Percentiles rank a stretch among this genome's conserved stretches.
Conservation (phyloP, 371 early-diverging fungal genomes). For the Batkoa obscura region DNA sequence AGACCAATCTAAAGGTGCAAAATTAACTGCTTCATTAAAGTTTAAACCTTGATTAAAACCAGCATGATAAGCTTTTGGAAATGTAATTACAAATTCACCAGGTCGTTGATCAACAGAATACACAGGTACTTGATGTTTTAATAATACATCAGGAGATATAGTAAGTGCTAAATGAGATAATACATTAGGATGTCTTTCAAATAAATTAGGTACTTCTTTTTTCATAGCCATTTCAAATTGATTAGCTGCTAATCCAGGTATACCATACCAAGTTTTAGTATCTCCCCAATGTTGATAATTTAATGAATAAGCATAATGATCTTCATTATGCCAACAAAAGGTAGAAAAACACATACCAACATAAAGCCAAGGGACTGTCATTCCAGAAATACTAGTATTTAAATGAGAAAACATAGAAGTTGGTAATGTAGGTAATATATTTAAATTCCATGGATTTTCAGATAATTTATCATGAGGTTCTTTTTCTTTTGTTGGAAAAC, state of each 20-base stretch:
- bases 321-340: conserved; percentile 97
- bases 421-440: conserved; percentile 57
- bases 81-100: conserved; percentile 87
- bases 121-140: conserved; percentile 53
- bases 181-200: conserved; percentile 77
- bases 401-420: conserved; percentile 74
- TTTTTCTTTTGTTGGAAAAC: conserved; percentile 43
- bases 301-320: conserved; percentile 87
- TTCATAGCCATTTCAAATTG: conserved; percentile 73
- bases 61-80: conserved; percentile 86
- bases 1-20: conserved; percentile 83
- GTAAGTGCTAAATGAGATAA: conserved; percentile 83
- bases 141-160: conserved; percentile 60
- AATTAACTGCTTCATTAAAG: conserved; percentile 92
- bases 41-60: conserved; percentile 96
- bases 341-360: conserved; percentile 91
- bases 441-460: conserved; percentile 68
- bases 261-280: conserved; percentile 93
- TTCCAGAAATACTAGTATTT: conserved; percentile 65
- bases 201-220: conserved; percentile 65
- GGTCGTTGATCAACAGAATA: conserved; percentile 73
- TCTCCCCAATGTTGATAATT: conserved; percentile 95
- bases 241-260: conserved; percentile 65
- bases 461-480: conserved; percentile 35
- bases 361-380: conserved; percentile 95